Percentiles rank a stretch among this genome's conserved stretches.
phyloP scores from a whole-genome alignment of 1,284 basidiomycete species.

The Singerocomus inundabilis region DNA sequence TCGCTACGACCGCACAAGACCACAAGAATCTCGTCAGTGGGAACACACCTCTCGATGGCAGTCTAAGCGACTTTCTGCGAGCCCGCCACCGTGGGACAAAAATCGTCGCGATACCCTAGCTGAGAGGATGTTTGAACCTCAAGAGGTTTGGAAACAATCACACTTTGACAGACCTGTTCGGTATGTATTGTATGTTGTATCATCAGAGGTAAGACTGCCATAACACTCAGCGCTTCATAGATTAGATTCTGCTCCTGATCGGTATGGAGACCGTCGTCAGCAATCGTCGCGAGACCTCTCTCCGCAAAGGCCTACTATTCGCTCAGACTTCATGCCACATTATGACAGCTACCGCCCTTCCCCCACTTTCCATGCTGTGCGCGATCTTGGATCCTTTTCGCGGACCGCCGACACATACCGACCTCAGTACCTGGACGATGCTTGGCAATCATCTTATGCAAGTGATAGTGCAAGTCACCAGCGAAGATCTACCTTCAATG shows the following conservation, averaged over 20 bases:
- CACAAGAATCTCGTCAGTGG: conserved; percentile 35
- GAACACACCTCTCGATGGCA: conserved; percentile 32
- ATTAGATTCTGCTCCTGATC: conserved; percentile 28
- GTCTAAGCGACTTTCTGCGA: conserved; percentile 32
- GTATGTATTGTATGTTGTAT: conserved; percentile 24
- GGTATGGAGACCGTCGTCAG: conserved; percentile 33
- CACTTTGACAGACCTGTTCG: conserved; percentile 39
- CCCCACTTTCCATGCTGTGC: conserved; percentile 24
- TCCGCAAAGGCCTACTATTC: conserved; percentile 33
- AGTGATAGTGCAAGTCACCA: conserved; percentile 19
- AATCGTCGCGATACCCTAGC: conserved; percentile 44
- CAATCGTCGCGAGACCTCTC: conserved; percentile 34
- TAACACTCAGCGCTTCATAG: conserved; percentile 23
- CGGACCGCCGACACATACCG: conserved; percentile 41
- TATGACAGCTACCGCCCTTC: conserved; percentile 47
- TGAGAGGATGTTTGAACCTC: conserved; percentile 67
- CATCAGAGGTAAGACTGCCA: conserved; percentile 23
- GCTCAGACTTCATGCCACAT: conserved; percentile 29
- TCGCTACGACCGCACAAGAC: conserved; percentile 41
- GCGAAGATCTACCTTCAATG: conserved; percentile 17
- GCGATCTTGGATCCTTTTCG: conserved; percentile 33
- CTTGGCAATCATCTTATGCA: conserved; percentile 21
- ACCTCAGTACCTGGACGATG: conserved; percentile 36
- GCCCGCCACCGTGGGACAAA: conserved; percentile 35
- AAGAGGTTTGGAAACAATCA: conserved; percentile 64